Conservation (phyloP, 2,329 filamentous ascomycete genomes). For the Trichoderma harzianum region DNA sequence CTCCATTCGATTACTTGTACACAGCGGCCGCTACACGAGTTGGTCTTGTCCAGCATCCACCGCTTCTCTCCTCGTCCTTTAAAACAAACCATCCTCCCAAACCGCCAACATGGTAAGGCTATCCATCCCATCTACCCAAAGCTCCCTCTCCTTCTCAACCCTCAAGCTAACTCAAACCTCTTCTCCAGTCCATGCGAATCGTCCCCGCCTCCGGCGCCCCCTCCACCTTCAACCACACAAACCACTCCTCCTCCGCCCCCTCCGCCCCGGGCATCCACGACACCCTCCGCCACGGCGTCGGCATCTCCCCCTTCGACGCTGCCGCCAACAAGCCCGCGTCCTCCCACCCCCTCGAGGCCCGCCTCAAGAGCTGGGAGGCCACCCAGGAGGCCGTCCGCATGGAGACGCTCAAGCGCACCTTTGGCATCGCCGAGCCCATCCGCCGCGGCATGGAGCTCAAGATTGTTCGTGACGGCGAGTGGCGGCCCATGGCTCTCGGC, state of each 20-base stretch:
- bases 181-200: constrained; percentile 79
- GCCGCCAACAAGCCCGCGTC: constrained; percentile 48
- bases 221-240: constrained; percentile 58
- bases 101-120: constrained; percentile 48
- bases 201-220: constrained; percentile 68
- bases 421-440: constrained; percentile 89
- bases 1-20: neutral
- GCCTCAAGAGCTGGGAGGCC: constrained; percentile 83
- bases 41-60: neutral
- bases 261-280: constrained; percentile 93
- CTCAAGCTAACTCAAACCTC: constrained; percentile 13
- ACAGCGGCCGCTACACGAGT: neutral
- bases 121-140: neutral
- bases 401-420: constrained; percentile 80
- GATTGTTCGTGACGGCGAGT: constrained; percentile 76
- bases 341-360: constrained; percentile 85
- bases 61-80: neutral
- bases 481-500: constrained; percentile 70
- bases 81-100: neutral
- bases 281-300: constrained; percentile 80
- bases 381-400: constrained; percentile 88
- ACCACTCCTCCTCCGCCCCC: constrained; percentile 67
- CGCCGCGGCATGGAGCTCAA: constrained; percentile 92
- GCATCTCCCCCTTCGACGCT: constrained; percentile 54
- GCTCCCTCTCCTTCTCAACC: neutral